Evolutionary conservation across 768 basidiomycete genomes (phyloP).

Genomic region (Rhodotorula paludigena): DNA sequence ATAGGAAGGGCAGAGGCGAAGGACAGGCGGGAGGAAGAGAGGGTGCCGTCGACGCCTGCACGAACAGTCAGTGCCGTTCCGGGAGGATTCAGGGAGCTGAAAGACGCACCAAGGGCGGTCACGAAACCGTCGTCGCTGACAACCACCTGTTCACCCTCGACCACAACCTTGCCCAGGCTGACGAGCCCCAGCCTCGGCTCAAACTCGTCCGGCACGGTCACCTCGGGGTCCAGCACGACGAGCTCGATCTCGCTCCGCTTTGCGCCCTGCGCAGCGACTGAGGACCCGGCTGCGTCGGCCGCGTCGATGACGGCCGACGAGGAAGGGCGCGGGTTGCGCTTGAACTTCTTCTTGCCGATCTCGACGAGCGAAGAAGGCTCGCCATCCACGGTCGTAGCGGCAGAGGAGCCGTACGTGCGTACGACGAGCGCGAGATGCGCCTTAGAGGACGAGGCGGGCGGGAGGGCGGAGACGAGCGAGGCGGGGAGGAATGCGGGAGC

Average conservation of each 20-base stretch:
- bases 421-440: slow-evolving; percentile 29
- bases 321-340: slow-evolving; percentile 29
- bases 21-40: slow-evolving; percentile 27
- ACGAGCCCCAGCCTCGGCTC: slow-evolving; percentile 11
- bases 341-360: slow-evolving; percentile 37
- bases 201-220: slow-evolving; percentile 11
- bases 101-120: slow-evolving; percentile 17
- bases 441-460: slow-evolving; percentile 13
- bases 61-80: not conserved
- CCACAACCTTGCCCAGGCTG: slow-evolving; percentile 24
- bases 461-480: slow-evolving; percentile 17
- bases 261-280: not conserved
- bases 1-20: not conserved
- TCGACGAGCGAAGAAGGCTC: slow-evolving; percentile 10
- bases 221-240: slow-evolving; percentile 23
- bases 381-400: accelerated
- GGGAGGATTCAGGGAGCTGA: not conserved
- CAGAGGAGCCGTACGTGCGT: slow-evolving; percentile 4
- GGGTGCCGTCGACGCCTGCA: slow-evolving; percentile 18
- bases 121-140: slow-evolving; percentile 37
- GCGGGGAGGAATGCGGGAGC: slow-evolving; percentile 17
- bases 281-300: not conserved
- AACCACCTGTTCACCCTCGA: slow-evolving; percentile 28
- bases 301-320: slow-evolving; percentile 28
- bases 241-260: slow-evolving; percentile 29